Evolutionary conservation across 495 filamentous ascomycete genomes (phyloP), one percentile per base, ranked within the genome.

Genomic region (Parachaetomium inaequale): DNA sequence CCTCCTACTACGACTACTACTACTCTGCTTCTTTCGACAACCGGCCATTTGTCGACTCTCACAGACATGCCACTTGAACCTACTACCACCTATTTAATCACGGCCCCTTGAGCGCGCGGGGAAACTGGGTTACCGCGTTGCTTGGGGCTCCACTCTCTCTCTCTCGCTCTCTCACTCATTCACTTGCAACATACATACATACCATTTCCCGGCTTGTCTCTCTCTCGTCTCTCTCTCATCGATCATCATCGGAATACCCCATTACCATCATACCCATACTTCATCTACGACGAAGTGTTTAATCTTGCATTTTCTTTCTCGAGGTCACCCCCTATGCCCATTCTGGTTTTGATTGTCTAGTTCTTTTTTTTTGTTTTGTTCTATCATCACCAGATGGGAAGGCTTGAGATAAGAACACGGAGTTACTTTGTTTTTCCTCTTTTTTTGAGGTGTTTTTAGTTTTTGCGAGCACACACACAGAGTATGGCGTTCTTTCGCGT

Each of bases 241-340:
- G 19, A 51, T 11, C 26, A 19, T 51, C 25, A 32, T 51, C 45
- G 40, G 40, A 43, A 43, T 49, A 49, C 45, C 19, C 23, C 4
- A 43, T n/a, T 12, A 34, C 52, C 19, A 38, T 23, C 32, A 57
- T 56, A 46, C 38, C 31, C 29, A 51, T 43, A 62, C 60, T 52
- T 29, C 60, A 54, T 47, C 40, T 57, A 55, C 53, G 36, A 42
- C 53, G 53, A 42, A 43, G 53, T n/a, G n/a, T 55, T 42, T 54
- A 54, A 54, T 54, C 40, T n/a, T 63, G 61, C 61, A 58, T 63
- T 43, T 43, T 63, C 61, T 58, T 58, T 52, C 29, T 63, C 55
- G 47, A 54, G 25, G 47, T 32, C 38, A 54, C 31, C 56, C 56
- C n/a, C n/a, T n/a, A n/a, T n/a, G 19, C 42, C 36, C 36, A 40